These are phyloP conservation scores for Sugiyamaella grinbergsii DNA, from an alignment of 1,139 yeast species.

Conservation along the genomic window DNA sequence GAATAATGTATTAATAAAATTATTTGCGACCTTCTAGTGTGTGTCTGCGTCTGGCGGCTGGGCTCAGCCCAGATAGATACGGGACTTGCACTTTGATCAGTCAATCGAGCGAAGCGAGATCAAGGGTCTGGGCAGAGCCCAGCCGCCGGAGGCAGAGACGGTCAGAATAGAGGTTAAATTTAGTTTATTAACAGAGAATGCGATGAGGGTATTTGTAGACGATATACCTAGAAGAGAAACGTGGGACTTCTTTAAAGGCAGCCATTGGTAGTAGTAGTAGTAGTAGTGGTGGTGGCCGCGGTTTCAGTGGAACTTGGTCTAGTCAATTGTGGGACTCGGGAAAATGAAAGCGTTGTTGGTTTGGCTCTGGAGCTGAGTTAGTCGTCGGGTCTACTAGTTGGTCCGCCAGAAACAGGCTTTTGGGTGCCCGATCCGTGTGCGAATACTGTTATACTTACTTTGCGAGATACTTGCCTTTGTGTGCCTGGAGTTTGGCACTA, in stretches of 20 bases:
- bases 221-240: not conserved
- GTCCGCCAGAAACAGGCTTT: too few relatives aligned
- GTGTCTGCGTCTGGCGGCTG: too few relatives aligned
- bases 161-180: not conserved
- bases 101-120: conserved; percentile 6
- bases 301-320: not conserved
- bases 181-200: conserved; percentile 7
- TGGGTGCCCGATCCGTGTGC: too few relatives aligned
- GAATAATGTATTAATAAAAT: conserved; percentile 20
- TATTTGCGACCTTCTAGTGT: not conserved
- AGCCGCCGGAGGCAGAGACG: conserved; percentile 14
- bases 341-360: conserved; percentile 14
- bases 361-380: conserved; percentile 15
- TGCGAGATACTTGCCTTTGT: conserved; percentile 48
- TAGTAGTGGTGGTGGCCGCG: conserved; percentile 7
- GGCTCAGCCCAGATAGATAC: conserved; percentile 9
- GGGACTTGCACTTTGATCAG: too few relatives aligned
- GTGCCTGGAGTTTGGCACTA: conserved; percentile 55
- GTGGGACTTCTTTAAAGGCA: not conserved
- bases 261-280: not conserved
- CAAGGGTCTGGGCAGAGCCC: conserved; percentile 13
- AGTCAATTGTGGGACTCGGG: conserved; percentile 11
- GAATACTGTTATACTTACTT: conserved; percentile 32
- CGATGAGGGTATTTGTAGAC: conserved; percentile 9
- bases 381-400: not conserved